Evolutionary conservation across 2,329 filamentous ascomycete species (phyloP).

Genomic region (Xylaria sp.): DNA sequence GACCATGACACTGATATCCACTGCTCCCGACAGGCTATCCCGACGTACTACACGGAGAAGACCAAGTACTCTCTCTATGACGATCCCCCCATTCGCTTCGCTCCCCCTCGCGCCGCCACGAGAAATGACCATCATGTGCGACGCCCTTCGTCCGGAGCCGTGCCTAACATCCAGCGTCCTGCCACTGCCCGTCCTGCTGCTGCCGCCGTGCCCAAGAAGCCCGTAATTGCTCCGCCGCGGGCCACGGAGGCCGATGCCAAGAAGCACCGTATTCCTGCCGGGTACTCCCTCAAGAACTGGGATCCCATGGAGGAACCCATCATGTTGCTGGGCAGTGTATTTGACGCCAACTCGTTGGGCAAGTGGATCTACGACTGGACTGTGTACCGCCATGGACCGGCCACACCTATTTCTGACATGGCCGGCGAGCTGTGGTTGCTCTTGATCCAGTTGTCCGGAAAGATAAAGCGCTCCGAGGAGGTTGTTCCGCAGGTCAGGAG

Average conservation of each 20-base stretch:
- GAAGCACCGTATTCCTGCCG: slow-evolving; percentile 71
- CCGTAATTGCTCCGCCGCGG: slow-evolving; percentile 32
- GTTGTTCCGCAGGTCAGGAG: slow-evolving; percentile 65
- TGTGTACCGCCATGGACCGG: slow-evolving; percentile 78
- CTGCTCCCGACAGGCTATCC: slow-evolving; percentile 48
- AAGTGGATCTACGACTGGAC: slow-evolving; percentile 99
- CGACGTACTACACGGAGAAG: slow-evolving; percentile 34
- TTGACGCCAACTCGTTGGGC: slow-evolving; percentile 93
- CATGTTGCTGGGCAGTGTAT: slow-evolving; percentile 88
- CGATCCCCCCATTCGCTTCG: slow-evolving; percentile 23
- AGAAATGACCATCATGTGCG: slow-evolving; percentile 38
- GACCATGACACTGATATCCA: slow-evolving; percentile 55
- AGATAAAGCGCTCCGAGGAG: slow-evolving; percentile 87
- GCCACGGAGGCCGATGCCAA: slow-evolving; percentile 57
- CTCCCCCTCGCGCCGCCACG: slow-evolving; percentile 35
- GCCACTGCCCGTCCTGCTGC: slow-evolving; percentile 47
- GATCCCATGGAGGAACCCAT: slow-evolving; percentile 92
- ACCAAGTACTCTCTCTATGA: slow-evolving; percentile 41
- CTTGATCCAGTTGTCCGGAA: slow-evolving; percentile 87
- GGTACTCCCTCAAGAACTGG: slow-evolving; percentile 98
- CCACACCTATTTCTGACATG: slow-evolving; percentile 79
- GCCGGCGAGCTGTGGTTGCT: slow-evolving; percentile 94
- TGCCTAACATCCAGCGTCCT: slow-evolving; percentile 43
- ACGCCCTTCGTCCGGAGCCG: slow-evolving; percentile 42
- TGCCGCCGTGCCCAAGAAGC: slow-evolving; percentile 38